phyloP scores from a whole-genome alignment of 2,329 filamentous ascomycete genomes.

The Claviceps digitariae region DNA sequence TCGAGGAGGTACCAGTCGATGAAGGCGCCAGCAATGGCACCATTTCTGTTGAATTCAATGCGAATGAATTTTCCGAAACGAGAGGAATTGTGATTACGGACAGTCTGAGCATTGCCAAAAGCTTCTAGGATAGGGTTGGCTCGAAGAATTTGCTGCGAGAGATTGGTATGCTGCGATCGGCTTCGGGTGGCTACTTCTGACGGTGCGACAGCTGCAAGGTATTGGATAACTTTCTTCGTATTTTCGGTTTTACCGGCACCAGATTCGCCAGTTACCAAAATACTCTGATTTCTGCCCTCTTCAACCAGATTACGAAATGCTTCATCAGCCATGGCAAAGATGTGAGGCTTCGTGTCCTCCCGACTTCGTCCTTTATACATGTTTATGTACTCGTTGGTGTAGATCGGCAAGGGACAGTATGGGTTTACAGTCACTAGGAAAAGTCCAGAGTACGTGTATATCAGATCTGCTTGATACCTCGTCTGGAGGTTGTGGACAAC shows the following conservation, averaged over 20 bases:
- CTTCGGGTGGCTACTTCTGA: slow-evolving; percentile 57
- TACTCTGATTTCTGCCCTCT: slow-evolving; percentile 92
- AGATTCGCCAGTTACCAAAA: slow-evolving; percentile 93
- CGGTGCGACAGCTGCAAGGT: slow-evolving; percentile 85
- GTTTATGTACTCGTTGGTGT: slow-evolving; percentile 91
- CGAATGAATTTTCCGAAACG: slow-evolving; percentile 98
- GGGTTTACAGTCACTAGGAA: slow-evolving; percentile 97
- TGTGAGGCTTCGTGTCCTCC: slow-evolving; percentile 93
- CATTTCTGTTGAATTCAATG: slow-evolving; percentile 80
- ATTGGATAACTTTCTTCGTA: slow-evolving; percentile 98
- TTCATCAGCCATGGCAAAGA: slow-evolving; percentile 94
- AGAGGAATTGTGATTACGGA: slow-evolving; percentile 96
- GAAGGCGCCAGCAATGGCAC: slow-evolving; percentile 87
- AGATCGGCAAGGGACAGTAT: slow-evolving; percentile 88
- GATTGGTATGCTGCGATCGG: slow-evolving; percentile 56
- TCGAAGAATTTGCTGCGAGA: slow-evolving; percentile 90
- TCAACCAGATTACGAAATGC: slow-evolving; percentile 93
- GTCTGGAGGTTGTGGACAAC: slow-evolving; percentile 95
- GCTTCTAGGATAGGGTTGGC: slow-evolving; percentile 96
- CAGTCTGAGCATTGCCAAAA: slow-evolving; percentile 95
- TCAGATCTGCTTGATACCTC: slow-evolving; percentile 89
- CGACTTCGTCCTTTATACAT: slow-evolving; percentile 89
- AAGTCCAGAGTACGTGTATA: slow-evolving; percentile 95
- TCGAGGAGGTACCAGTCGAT: slow-evolving; percentile 98
- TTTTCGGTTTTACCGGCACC: slow-evolving; percentile 98